phyloP scores from a whole-genome alignment of 2,329 filamentous ascomycete species.

The Pseudocercospora cruenta region DNA sequence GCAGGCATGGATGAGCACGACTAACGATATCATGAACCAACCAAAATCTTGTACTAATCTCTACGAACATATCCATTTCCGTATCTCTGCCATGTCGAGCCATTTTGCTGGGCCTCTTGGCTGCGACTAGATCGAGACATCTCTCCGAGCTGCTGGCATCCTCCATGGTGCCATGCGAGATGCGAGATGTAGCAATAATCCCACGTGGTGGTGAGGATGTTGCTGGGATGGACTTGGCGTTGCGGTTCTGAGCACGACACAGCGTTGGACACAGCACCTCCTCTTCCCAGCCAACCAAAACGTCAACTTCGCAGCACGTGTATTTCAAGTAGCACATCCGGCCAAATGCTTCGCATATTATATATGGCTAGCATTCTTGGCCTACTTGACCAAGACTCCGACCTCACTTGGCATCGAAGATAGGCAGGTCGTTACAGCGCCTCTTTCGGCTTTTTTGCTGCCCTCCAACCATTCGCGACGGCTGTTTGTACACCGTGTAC shows the following conservation, averaged over 20 bases:
- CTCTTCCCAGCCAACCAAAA: constrained; percentile 9
- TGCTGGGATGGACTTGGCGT: constrained; percentile 9
- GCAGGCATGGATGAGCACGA: constrained; percentile 14
- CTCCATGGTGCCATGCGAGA: neutral
- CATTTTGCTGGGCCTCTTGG: constrained; percentile 1
- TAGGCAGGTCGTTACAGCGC: constrained; percentile 18
- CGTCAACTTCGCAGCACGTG: constrained; percentile 10
- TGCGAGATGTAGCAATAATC: neutral
- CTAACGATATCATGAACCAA: constrained; percentile 18
- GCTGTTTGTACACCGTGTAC: constrained; percentile 12
- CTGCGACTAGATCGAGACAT: neutral
- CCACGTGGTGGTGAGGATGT: constrained; percentile 8
- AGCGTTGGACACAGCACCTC: constrained; percentile 9
- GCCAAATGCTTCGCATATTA: neutral
- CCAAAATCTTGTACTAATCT: neutral
- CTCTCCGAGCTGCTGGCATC: neutral
- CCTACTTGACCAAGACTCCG: constrained; percentile 15
- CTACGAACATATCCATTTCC: neutral
- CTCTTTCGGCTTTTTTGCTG: neutral
- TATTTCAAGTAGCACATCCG: neutral
- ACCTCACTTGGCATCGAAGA: constrained; percentile 15
- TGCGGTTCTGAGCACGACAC: constrained; percentile 2
- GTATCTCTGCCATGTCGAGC: neutral
- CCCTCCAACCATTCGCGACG: constrained; percentile 9
- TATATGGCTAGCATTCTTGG: constrained; percentile 14